Percentiles rank a stretch among this genome's conserved stretches.
phyloP scores from a whole-genome alignment of 2,329 filamentous ascomycete species.

The Paracamarosporium sp. region DNA sequence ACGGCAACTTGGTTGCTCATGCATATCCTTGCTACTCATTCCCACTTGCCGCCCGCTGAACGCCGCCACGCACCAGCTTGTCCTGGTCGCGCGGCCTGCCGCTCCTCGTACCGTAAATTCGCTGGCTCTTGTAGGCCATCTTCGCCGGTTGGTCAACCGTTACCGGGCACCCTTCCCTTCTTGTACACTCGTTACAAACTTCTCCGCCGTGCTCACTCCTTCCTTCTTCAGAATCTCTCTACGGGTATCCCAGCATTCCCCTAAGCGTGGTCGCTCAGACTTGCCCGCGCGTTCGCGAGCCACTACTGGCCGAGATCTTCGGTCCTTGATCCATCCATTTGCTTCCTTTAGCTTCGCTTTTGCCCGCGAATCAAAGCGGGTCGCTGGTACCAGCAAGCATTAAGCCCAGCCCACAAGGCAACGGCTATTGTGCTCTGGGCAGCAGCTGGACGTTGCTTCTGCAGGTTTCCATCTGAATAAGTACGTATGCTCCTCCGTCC shows the following conservation, averaged over 20 bases:
- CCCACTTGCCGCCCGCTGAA: constrained; percentile 38
- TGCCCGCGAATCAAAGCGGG: constrained; percentile 44
- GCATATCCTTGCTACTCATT: constrained; percentile 43
- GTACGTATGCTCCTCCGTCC: constrained; percentile 46
- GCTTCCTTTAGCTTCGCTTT: constrained; percentile 37
- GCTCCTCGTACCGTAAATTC: constrained; percentile 39
- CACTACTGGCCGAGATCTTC: constrained; percentile 45
- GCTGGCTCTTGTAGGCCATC: constrained; percentile 34
- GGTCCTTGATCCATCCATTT: constrained; percentile 35
- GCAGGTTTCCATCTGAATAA: constrained; percentile 41
- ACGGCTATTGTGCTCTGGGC: constrained; percentile 42
- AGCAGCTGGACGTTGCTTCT: constrained; percentile 45
- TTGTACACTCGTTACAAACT: constrained; percentile 44
- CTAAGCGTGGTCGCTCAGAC: constrained; percentile 42
- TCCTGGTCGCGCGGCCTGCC: constrained; percentile 41
- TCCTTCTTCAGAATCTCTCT: constrained; percentile 30
- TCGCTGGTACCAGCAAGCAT: constrained; percentile 40
- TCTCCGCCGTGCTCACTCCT: constrained; percentile 40
- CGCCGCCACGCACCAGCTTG: constrained; percentile 45
- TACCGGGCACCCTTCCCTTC: constrained; percentile 44
- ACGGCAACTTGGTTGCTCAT: constrained; percentile 37
- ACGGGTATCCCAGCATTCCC: constrained; percentile 12
- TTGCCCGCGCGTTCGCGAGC: constrained; percentile 39
- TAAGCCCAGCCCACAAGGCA: constrained; percentile 40
- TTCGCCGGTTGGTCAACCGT: constrained; percentile 41